phyloP scores from a whole-genome alignment of 2,329 filamentous ascomycete species.

The Fusarium robinianum region DNA sequence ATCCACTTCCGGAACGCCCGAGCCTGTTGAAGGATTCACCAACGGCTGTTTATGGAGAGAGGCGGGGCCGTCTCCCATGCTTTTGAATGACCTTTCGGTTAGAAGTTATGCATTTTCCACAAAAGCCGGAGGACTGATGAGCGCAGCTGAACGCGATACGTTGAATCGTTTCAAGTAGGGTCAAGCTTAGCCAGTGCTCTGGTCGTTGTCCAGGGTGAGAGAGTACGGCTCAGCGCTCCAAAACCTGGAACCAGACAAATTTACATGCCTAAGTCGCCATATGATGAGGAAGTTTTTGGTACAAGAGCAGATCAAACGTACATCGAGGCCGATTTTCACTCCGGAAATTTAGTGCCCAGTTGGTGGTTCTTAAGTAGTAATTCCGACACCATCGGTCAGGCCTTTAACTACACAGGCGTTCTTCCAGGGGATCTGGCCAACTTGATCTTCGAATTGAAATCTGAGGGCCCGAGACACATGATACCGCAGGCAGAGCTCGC shows the following conservation, averaged over 20 bases:
- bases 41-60: no score
- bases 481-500: slow-evolving; percentile 3
- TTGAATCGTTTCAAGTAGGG: no score
- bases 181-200: no score
- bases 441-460: neutral
- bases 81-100: no score
- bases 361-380: neutral
- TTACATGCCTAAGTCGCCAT: neutral
- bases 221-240: no score
- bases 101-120: no score
- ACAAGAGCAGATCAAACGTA: neutral
- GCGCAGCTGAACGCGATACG: no score
- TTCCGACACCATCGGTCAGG: neutral
- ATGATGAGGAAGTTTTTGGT: neutral
- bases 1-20: no score
- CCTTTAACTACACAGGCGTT: neutral
- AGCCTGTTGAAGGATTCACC: no score
- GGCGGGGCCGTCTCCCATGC: no score
- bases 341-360: neutral
- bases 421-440: fast-evolving
- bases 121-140: no score
- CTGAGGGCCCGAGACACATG: slow-evolving; percentile 2
- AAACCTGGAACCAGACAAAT: neutral
- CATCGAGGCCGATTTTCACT: slow-evolving; percentile 8
- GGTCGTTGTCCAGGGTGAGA: no score